Base-by-base conservation (phyloP, 2,329 filamentous ascomycete genomes). In the Colletotrichum sp. region DNA sequence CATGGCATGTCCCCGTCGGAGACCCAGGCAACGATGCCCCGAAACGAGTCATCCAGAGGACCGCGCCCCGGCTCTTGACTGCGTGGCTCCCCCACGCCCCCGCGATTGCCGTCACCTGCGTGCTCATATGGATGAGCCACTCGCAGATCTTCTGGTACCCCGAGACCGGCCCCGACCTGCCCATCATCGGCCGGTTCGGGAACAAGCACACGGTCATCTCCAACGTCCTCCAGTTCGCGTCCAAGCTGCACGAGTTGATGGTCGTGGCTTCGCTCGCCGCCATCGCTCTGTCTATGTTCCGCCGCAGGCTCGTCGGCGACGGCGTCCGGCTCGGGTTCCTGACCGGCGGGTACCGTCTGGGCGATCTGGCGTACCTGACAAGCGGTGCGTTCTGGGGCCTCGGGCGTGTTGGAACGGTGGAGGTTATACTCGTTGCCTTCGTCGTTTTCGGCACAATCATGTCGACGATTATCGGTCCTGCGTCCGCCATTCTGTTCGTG, bases 401-500 rank as follows among this genome's bases (percentile, higher is more conserved):
- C 2, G 68, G 55, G 13, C 32, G 68, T 8, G 65, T 68, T 30
- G 32, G 63, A 4, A 34, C 49, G 12, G 36, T 9, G 9, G 71
- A 66, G 7, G 49, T 66, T 1, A 21, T 59, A 30, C 30, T 68
- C 16, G n/a, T 69, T 21, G 52, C 32, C 30, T 44, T 72, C 16
- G 49, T 72, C 55, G 60, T 69, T 9, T 52, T 72, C 4, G 52
- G 63, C 15, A 72, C 71, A 6, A 72, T 72, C 21, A 39, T 69
- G 49, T 59, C 71, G 55, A 66, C 69, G 16, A 52, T 77, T 34
- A 60, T 74, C 32, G 64, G 64, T 5, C 64, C 71, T 30, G 75
- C 75, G 32, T 77, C 68, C 21, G 71, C 65, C 18, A 74, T 77
- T 24, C 57, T 75, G 28, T 62, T 77, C 57, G 55, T 77, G 5